These are phyloP conservation scores for Citrullus amarus DNA, from an alignment of 306 rosid species.

Conservation along the genomic window DNA sequence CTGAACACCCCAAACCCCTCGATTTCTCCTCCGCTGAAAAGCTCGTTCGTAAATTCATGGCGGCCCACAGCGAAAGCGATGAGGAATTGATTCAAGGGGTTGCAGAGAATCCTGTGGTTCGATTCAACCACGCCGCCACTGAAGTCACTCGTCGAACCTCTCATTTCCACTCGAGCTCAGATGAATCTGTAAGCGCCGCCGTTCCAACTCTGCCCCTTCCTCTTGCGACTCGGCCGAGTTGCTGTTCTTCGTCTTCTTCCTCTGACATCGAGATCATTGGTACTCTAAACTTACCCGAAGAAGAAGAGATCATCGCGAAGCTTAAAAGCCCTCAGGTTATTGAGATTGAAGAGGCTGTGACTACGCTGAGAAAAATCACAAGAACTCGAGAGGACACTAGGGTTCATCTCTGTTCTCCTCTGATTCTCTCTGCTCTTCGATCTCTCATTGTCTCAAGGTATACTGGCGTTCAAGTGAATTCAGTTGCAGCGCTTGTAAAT, in stretches of 20 bases:
- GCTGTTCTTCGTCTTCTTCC: slow-evolving; percentile 43
- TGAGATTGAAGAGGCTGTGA: slow-evolving; percentile 44
- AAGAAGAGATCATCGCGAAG: slow-evolving; percentile 32
- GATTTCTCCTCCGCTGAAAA: slow-evolving; percentile 23
- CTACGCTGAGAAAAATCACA: slow-evolving; percentile 45
- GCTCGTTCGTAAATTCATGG: slow-evolving; percentile 29
- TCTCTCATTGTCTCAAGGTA: slow-evolving; percentile 35
- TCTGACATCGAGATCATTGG: slow-evolving; percentile 42
- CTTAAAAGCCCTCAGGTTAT: slow-evolving; percentile 32
- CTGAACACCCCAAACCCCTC: slow-evolving; percentile 24
- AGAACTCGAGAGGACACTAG: slow-evolving; percentile 44
- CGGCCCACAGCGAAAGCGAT: slow-evolving; percentile 1
- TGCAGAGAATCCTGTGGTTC: slow-evolving; percentile 21
- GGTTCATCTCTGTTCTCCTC: slow-evolving; percentile 36
- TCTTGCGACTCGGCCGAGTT: slow-evolving; percentile 38
- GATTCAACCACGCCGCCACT: slow-evolving; percentile 31
- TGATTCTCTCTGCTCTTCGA: slow-evolving; percentile 37
- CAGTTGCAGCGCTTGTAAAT: slow-evolving; percentile 68
- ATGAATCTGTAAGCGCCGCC: slow-evolving; percentile 29
- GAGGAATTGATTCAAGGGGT: slow-evolving; percentile 18
- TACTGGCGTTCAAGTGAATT: slow-evolving; percentile 45
- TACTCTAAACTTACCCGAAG: slow-evolving; percentile 21
- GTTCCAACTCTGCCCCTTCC: slow-evolving; percentile 35
- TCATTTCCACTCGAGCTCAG: slow-evolving; percentile 36
- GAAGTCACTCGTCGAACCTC: slow-evolving; percentile 15